Evolutionary conservation across 108 stramenopile species (phyloP), one percentile per base, ranked within the genome.

Genomic region (Asterionellopsis glacialis): DNA sequence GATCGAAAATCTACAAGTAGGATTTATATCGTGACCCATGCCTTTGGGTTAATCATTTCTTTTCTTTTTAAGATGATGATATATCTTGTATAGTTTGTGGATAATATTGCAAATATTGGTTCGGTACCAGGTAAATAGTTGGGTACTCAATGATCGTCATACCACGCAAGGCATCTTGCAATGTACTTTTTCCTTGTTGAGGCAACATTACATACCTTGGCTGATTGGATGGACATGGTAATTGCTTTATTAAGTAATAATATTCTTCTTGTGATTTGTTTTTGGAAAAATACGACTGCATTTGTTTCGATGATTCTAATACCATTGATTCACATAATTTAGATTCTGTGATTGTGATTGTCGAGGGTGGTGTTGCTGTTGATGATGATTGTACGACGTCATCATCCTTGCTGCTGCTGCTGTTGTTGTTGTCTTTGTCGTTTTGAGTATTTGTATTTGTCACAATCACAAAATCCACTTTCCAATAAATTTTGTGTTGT

Each of bases 101-200:
- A 27, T 22, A 54, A 2, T 4, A n/a, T 10, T 54, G 52, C 52
- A 54, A 27, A 5, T 10, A 15, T 4, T 4, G 15, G 1, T 4
- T 26, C 1, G 26, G 15, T 10, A 74, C 68, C 13, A 81, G 69
- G 28, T 89, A 73, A 21, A 89, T 70, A 4, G 84, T 81, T 14
- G 84, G 87, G 62, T 73, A 80, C 56, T 89, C 87, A 45, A 89
- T 79, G 4, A 89, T 65, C 1, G 84, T 84, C 75, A 74, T 82
- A 1, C 78, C 82, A 4, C 51, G 49, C 28, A 89, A 57, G 9
- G 43, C 42, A 2, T 75, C 72, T 27, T 43, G 26, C 43, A 89
- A 52, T 51, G 27, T 54, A 22, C 60, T 65, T 22, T 65, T 44
- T 5, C 5, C 5, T n/a, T 80, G 55, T 6, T 55, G 52, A 52